These are phyloP conservation scores for Vitis rupestris DNA, from an alignment of 164 flowering plant genomes.

Conservation along the genomic window DNA sequence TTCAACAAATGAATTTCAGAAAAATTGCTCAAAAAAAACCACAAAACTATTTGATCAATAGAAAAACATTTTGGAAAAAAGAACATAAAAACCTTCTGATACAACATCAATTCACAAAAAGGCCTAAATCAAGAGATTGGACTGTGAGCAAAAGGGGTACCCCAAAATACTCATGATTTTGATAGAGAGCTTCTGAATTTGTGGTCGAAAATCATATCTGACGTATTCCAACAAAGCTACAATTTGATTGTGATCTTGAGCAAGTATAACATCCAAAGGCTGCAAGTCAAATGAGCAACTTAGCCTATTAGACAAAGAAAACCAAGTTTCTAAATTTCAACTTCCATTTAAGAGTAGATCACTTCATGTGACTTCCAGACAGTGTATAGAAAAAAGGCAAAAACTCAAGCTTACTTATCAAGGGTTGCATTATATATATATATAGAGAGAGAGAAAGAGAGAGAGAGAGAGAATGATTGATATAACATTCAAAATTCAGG, in stretches of 20 bases:
- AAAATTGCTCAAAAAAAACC: not conserved
- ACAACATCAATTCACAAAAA: not conserved
- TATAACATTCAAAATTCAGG: too few species aligned
- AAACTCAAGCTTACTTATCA: too few species aligned
- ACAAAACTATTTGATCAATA: too few species aligned
- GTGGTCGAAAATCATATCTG: slow-evolving; percentile 80
- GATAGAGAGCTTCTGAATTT: slow-evolving; percentile 82
- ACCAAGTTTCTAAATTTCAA: too few species aligned
- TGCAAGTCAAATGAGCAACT: slow-evolving; percentile 32
- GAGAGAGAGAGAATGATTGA: too few species aligned
- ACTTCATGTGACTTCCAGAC: too few species aligned
- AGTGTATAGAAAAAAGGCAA: too few species aligned
- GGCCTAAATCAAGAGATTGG: too few species aligned
- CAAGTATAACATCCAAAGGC: slow-evolving; percentile 89
- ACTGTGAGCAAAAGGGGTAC: slow-evolving; percentile 21
- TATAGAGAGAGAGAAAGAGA: too few species aligned
- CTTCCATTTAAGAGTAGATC: too few species aligned
- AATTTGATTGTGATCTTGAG: slow-evolving; percentile 87
- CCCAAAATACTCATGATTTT: slow-evolving; percentile 85
- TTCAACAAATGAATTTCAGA: not conserved
- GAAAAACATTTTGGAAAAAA: not conserved
- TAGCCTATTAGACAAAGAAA: not conserved
- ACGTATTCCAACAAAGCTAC: slow-evolving; percentile 86
- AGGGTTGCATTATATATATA: too few species aligned
- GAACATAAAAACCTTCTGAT: not conserved